Evolutionary conservation across 2,329 filamentous ascomycete genomes (phyloP).

Genomic region (Moelleriella libera): DNA sequence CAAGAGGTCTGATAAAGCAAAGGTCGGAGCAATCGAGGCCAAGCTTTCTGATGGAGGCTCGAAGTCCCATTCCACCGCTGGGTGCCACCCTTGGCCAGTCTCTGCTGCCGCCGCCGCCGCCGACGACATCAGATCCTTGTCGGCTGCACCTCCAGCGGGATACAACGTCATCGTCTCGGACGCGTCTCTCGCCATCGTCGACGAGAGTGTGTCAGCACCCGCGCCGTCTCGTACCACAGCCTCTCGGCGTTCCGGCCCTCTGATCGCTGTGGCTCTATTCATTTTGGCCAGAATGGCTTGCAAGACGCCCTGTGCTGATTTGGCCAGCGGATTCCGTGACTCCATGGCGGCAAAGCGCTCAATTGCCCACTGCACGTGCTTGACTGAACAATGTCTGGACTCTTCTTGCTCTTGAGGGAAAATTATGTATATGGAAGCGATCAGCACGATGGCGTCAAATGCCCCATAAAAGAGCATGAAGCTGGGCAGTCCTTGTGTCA

Average conservation of each 20-base stretch:
- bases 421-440: conserved; percentile 46
- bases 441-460: conserved; percentile 48
- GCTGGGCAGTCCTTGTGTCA: conserved; percentile 8
- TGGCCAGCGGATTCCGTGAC: conserved; percentile 36
- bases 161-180: too few relatives aligned
- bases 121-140: not conserved
- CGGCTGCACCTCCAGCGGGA: not conserved
- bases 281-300: conserved; percentile 39
- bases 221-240: not conserved
- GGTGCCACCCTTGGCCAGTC: not conserved
- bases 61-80: conserved; percentile 20
- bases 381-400: conserved; percentile 28
- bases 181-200: not conserved
- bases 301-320: conserved; percentile 38
- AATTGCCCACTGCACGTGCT: conserved; percentile 45
- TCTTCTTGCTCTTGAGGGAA: conserved; percentile 41
- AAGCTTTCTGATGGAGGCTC: conserved; percentile 31
- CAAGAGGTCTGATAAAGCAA: conserved; percentile 40
- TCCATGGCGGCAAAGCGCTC: conserved; percentile 44
- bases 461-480: conserved; percentile 48
- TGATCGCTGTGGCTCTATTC: conserved; percentile 27
- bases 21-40: conserved; percentile 36
- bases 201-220: conserved; percentile 4
- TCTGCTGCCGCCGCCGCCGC: not conserved
- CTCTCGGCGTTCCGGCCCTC: conserved; percentile 3